Percentiles rank a stretch among this genome's conserved stretches.
Evolutionary conservation across 228 moss, liverwort and hornwort species (phyloP).

Genomic region (Sphagnum fallax): DNA sequence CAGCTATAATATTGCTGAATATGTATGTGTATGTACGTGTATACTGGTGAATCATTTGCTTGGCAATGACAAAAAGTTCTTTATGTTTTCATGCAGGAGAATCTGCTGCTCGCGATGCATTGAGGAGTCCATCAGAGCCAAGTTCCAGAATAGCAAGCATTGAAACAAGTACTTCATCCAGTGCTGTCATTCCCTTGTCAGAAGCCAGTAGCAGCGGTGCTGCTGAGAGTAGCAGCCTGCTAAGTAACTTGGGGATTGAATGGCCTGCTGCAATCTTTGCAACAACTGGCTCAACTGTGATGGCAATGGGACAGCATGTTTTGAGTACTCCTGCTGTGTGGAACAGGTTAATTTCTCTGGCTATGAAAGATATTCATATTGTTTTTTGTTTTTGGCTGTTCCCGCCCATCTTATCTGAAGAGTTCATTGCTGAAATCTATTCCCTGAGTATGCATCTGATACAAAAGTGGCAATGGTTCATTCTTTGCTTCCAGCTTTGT

Average conservation of each 20-base stretch:
- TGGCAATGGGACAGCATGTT: conserved; percentile 82
- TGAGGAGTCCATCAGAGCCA: conserved; percentile 30
- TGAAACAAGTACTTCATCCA: conserved; percentile 13
- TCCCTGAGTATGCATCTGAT: background rate
- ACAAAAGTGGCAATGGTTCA: background rate
- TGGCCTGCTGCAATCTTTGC: conserved; percentile 72
- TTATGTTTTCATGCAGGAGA: conserved; percentile 37
- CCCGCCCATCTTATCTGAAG: background rate
- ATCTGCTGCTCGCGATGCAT: conserved; percentile 46
- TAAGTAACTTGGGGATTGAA: conserved; percentile 56
- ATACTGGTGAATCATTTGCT: too few species aligned
- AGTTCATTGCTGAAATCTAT: background rate
- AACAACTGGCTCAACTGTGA: conserved; percentile 72
- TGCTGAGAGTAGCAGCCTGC: conserved; percentile 19
- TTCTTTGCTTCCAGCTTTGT: conserved; percentile 50
- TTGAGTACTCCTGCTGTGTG: conserved; percentile 81
- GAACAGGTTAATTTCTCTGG: conserved; percentile 72
- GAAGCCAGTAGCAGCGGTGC: conserved; percentile 13
- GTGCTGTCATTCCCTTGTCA: conserved; percentile 1
- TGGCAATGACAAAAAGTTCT: background rate
- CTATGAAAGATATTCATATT: background rate
- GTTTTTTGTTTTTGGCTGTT: background rate
- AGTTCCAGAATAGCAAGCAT: conserved; percentile 19
- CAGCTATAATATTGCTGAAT: too few species aligned
- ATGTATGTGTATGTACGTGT: too few species aligned